A percentile compares a stretch with the other conserved stretches of the same genome.
Conservation (phyloP, 2,329 filamentous ascomycete genomes). For the Alternaria brassicicola region DNA sequence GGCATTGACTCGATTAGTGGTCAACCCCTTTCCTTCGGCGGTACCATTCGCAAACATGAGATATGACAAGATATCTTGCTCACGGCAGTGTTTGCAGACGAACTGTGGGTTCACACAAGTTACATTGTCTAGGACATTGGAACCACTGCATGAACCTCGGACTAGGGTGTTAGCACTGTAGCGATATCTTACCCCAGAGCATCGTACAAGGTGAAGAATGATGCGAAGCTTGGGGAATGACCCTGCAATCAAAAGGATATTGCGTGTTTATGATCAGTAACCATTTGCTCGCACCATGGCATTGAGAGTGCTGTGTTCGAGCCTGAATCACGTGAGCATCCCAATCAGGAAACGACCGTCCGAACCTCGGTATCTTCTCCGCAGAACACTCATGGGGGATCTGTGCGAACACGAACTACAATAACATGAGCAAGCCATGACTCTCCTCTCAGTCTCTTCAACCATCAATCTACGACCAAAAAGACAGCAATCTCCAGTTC, state of each 20-base stretch:
- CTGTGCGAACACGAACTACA: conserved; percentile 19
- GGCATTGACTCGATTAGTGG: background rate
- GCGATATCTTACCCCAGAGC: background rate
- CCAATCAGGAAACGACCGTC: conserved; percentile 19
- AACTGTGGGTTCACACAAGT: background rate
- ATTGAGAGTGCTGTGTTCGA: background rate
- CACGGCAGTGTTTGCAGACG: background rate
- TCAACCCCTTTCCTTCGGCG: background rate
- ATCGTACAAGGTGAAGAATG: background rate
- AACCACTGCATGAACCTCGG: background rate
- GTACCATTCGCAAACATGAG: background rate
- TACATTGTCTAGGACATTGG: background rate
- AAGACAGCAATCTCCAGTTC: background rate
- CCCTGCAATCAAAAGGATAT: background rate
- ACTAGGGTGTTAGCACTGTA: background rate
- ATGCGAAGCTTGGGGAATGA: background rate
- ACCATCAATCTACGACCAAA: background rate
- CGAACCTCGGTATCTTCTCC: conserved; percentile 35
- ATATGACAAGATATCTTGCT: background rate
- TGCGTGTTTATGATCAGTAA: background rate
- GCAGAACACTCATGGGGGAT: conserved; percentile 21
- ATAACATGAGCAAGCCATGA: background rate
- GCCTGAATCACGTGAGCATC: conserved; percentile 2
- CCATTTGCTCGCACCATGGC: background rate
- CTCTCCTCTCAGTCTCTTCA: background rate